A percentile compares a stretch with the other conserved stretches of the same genome.
These are phyloP conservation scores for Furcasterigmium furcatum DNA, from an alignment of 2,329 filamentous ascomycete genomes.

Conservation along the genomic window DNA sequence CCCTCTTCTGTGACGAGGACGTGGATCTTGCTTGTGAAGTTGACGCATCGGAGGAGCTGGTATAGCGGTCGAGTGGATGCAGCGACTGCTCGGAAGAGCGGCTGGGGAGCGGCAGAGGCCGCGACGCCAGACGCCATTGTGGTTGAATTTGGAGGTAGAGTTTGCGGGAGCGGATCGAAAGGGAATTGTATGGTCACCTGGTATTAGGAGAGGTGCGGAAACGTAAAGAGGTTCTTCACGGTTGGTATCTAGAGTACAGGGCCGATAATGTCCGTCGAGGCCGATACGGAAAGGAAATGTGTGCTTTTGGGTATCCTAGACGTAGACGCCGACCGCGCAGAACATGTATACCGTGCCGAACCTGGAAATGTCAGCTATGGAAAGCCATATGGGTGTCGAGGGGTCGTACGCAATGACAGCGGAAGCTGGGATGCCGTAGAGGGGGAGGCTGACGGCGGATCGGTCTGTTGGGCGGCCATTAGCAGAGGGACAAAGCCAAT, in stretches of 20 bases:
- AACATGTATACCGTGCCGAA: slow-evolving; percentile 98
- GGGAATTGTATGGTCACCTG: slow-evolving; percentile 5
- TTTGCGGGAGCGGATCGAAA: not conserved
- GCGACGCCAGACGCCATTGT: slow-evolving; percentile 8
- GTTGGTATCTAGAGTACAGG: slow-evolving; percentile 15
- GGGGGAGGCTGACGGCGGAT: slow-evolving; percentile 70
- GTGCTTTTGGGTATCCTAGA: slow-evolving; percentile 59
- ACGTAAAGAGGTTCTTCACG: slow-evolving; percentile 9
- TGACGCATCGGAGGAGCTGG: slow-evolving; percentile 56
- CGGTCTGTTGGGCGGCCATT: slow-evolving; percentile 61
- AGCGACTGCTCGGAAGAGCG: slow-evolving; percentile 71
- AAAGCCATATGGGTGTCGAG: slow-evolving; percentile 3
- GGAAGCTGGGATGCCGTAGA: slow-evolving; percentile 83
- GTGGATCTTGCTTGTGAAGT: slow-evolving; percentile 55
- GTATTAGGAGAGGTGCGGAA: not conserved
- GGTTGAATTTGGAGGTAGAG: not conserved
- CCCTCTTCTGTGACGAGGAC: slow-evolving; percentile 80
- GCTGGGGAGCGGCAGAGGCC: slow-evolving; percentile 22
- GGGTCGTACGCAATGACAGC: slow-evolving; percentile 78
- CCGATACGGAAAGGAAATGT: slow-evolving; percentile 12
- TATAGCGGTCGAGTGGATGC: slow-evolving; percentile 75
- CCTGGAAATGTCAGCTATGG: slow-evolving; percentile 6
- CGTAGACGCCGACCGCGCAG: slow-evolving; percentile 97
- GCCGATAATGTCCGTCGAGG: slow-evolving; percentile 7
- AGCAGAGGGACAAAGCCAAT: not conserved